Base-by-base conservation (phyloP, 2,329 filamentous ascomycete species). In the Gyromitra esculenta region DNA sequence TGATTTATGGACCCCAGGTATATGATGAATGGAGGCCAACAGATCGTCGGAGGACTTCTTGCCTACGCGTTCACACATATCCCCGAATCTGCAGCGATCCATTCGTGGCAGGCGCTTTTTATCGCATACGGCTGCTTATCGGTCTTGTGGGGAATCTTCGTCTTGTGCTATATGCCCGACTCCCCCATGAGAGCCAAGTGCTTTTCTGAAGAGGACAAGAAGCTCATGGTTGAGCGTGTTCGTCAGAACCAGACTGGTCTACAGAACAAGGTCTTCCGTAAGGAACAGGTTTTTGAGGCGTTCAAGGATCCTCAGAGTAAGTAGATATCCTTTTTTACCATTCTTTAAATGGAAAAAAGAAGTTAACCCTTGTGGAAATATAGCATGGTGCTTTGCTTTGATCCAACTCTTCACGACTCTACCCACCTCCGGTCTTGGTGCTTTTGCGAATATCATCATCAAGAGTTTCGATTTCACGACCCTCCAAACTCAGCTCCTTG, bases 11-110 rank as follows among this genome's bases (percentile, higher is more conserved):
- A 9, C 6, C 84, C 83, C 41, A 75, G 73, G 73, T 91, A 91
- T 82, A 91, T 91, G 88, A 92, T 92, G 90, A 93, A 92, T 81
- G 91, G 91, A 1, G 87, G 86, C 0, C 91, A 92, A 81, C 91
- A 92, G 81, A 90, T 92, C 65, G 89, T 92, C 6, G 91, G 91
- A 41, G 91, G 91, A 5, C 86, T 92, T 0, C 85, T 92, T 0
- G 90, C 90, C 0, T 89, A 88, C 80, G 86, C 79, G 35, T 80
- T 80, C 60, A 79, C 78, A 7, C 66, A 80, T 41, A 80, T 80
- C 35, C 72, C 75, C 4, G 73, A 79, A 25, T 80, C 64, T 62
- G 82, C 82, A 21, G 73, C 80, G 0, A 80, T 85, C 74, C 82
- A 82, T 71, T 83, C 84, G 37, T 87, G 85, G 85, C 84, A 87